Percentiles rank a stretch among this genome's conserved stretches.
These are phyloP conservation scores for Colletotrichum destructivum DNA, from an alignment of 2,329 filamentous ascomycete species.

Conservation along the genomic window DNA sequence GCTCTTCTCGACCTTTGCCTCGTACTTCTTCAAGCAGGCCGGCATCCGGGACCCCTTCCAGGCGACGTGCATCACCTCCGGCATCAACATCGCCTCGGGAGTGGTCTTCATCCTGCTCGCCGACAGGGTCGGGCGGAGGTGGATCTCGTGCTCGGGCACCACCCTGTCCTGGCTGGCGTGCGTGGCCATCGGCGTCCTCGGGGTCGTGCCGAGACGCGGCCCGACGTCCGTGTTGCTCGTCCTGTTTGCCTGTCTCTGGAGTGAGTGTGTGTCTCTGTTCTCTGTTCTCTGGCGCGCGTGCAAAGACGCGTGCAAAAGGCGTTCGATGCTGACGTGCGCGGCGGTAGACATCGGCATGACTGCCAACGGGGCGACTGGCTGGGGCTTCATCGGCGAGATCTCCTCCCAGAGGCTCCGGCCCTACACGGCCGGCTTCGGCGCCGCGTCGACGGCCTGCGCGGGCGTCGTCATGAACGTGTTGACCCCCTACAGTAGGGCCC, in stretches of 20 bases:
- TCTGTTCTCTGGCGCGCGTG: too few relatives aligned
- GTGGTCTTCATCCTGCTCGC: conserved; percentile 42
- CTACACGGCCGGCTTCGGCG: conserved; percentile 51
- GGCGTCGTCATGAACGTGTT: conserved; percentile 45
- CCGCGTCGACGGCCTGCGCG: conserved; percentile 47
- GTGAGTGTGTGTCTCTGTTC: conserved; percentile 36
- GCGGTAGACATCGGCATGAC: conserved; percentile 46
- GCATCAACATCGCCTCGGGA: conserved; percentile 44
- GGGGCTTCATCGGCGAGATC: conserved; percentile 53
- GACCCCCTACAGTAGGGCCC: conserved; percentile 46
- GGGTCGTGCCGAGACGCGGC: conserved; percentile 37
- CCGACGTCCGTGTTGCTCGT: conserved; percentile 44
- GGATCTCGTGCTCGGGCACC: conserved; percentile 41
- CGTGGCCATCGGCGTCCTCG: conserved; percentile 44
- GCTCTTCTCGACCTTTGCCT: conserved; percentile 45
- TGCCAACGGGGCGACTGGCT: conserved; percentile 48
- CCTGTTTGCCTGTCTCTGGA: conserved; percentile 46
- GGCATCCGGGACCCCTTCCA: conserved; percentile 48
- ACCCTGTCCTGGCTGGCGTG: conserved; percentile 42
- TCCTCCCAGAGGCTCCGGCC: conserved; percentile 53
- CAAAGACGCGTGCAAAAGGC: too few relatives aligned
- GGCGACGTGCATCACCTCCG: conserved; percentile 45
- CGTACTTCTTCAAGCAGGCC: conserved; percentile 54
- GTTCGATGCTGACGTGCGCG: background rate
- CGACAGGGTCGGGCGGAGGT: conserved; percentile 43